Evolutionary conservation across 192 early-diverging fungal genomes (phyloP).

Genomic region (Gaertneriomyces semiglobifer): DNA sequence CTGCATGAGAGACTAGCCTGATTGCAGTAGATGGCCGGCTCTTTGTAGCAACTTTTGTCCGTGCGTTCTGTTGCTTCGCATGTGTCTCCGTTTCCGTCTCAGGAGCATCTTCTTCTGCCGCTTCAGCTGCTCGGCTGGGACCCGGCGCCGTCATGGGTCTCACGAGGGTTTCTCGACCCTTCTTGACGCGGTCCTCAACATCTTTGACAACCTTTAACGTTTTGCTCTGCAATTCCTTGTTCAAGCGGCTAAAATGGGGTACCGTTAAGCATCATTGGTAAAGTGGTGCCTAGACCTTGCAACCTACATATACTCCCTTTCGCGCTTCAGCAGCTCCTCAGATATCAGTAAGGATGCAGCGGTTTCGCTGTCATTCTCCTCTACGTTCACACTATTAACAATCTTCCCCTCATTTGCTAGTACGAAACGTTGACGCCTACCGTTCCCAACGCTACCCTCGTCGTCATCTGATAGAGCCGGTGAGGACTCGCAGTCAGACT

Average conservation of each 20-base stretch:
- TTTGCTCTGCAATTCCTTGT: conserved; percentile 47
- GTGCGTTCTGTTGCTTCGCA: too few relatives aligned
- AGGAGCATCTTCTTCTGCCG: conserved; percentile 11
- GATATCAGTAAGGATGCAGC: conserved; percentile 21
- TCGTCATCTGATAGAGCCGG: too few relatives aligned
- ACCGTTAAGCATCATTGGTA: too few relatives aligned
- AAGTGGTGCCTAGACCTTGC: too few relatives aligned
- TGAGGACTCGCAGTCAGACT: too few relatives aligned
- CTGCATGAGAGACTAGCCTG: too few relatives aligned
- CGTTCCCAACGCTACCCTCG: too few relatives aligned
- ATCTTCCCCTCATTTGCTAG: too few relatives aligned
- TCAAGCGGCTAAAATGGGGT: conserved; percentile 33
- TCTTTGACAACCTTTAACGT: conserved; percentile 38
- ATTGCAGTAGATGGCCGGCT: too few relatives aligned
- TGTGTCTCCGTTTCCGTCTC: background rate
- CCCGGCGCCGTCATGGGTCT: conserved; percentile 35
- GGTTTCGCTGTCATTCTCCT: background rate
- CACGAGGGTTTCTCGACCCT: conserved; percentile 43
- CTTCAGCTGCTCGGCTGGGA: conserved; percentile 34
- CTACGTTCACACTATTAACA: background rate
- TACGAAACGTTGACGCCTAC: too few relatives aligned
- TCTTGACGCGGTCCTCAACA: conserved; percentile 45
- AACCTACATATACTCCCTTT: conserved; percentile 45
- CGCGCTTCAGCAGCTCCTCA: conserved; percentile 41
- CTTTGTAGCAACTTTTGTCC: too few relatives aligned